These are phyloP conservation scores for Cairneyella variabilis DNA, from an alignment of 495 filamentous ascomycete species.

Conservation along the genomic window DNA sequence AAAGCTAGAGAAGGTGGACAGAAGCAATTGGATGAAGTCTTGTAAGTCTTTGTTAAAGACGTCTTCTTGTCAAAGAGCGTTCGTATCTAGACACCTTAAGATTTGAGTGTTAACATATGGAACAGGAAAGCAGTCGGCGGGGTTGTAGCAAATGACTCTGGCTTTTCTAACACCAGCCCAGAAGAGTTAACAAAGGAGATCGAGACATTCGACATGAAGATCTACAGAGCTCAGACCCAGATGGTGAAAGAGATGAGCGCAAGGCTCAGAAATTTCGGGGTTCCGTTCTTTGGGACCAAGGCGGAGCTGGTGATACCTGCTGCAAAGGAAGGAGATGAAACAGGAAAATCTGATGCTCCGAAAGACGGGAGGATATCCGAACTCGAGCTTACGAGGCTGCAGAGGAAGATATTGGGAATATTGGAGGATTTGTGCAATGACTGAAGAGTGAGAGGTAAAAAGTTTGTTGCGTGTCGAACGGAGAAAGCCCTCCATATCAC, in stretches of 20 bases:
- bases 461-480: slow-evolving; percentile 10
- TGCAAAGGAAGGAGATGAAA: slow-evolving; percentile 3
- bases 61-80: too few species aligned
- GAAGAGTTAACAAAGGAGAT: slow-evolving; percentile 54
- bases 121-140: slow-evolving; percentile 29
- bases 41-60: slow-evolving; percentile 25
- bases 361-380: slow-evolving; percentile 32
- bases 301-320: slow-evolving; percentile 33
- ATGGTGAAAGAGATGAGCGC: slow-evolving; percentile 55
- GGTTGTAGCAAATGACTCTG: too few species aligned
- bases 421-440: slow-evolving; percentile 59
- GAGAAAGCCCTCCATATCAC: slow-evolving; percentile 2
- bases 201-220: slow-evolving; percentile 53
- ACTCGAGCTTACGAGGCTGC: slow-evolving; percentile 47
- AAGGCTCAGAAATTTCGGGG: slow-evolving; percentile 53
- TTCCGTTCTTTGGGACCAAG: slow-evolving; percentile 63
- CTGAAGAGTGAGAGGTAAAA: background rate
- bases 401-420: slow-evolving; percentile 57
- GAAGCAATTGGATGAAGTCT: slow-evolving; percentile 45
- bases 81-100: too few species aligned
- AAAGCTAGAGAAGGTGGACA: slow-evolving; percentile 42
- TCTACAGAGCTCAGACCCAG: slow-evolving; percentile 52
- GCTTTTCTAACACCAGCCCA: slow-evolving; percentile 27
- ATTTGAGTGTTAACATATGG: too few species aligned
- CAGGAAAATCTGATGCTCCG: background rate